These are phyloP conservation scores for Citrus glauca DNA, from an alignment of 345 rosid species.

Conservation along the genomic window DNA sequence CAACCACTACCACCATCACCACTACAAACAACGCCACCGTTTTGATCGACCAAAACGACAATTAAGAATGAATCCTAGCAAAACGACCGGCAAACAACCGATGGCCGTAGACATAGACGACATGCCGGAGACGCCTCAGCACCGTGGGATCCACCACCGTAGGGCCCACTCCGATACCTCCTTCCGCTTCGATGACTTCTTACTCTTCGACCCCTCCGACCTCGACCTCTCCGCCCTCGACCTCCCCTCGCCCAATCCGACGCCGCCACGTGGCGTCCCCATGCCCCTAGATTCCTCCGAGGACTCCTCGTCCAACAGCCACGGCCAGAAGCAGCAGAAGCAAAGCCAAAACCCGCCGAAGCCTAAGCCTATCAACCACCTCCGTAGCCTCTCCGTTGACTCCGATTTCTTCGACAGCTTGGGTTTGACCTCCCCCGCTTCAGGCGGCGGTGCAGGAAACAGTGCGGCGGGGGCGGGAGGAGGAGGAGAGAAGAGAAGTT, in stretches of 20 bases:
- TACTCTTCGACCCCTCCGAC: conserved; percentile 80
- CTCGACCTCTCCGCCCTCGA: conserved; percentile 75
- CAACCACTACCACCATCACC: background rate
- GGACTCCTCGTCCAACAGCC: conserved; percentile 50
- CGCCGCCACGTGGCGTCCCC: conserved; percentile 27
- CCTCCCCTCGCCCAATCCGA: conserved; percentile 37
- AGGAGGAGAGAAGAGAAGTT: conserved; percentile 45
- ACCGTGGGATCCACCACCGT: conserved; percentile 67
- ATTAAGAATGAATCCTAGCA: background rate
- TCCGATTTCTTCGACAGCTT: conserved; percentile 79
- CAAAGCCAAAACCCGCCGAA: conserved; percentile 17
- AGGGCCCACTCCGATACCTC: conserved; percentile 89
- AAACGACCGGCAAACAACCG: conserved; percentile 2
- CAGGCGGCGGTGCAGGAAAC: conserved; percentile 30
- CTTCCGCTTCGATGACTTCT: conserved; percentile 86
- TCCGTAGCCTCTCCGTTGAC: conserved; percentile 89
- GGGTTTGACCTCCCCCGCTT: conserved; percentile 18
- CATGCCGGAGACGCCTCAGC: conserved; percentile 65
- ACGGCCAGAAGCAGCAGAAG: conserved; percentile 2
- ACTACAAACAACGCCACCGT: background rate
- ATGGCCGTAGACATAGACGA: conserved; percentile 37
- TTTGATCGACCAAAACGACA: background rate
- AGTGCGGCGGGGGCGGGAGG: conserved; percentile 18
- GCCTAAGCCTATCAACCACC: conserved; percentile 49
- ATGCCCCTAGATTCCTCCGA: conserved; percentile 66